phyloP scores from a whole-genome alignment of 306 rosid genomes.

The Vigna angularis region DNA sequence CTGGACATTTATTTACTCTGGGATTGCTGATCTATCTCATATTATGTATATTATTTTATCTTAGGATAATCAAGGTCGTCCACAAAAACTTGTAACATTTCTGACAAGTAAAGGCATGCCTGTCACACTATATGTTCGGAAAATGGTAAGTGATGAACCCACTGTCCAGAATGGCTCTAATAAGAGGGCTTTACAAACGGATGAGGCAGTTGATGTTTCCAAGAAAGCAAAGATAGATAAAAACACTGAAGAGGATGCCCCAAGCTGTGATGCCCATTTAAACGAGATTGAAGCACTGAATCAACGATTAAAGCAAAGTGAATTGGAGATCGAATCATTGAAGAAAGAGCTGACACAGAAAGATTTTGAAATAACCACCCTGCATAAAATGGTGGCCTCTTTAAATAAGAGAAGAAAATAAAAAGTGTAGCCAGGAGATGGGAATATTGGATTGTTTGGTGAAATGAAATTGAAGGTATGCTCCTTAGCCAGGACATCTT shows the following conservation, averaged over 20 bases:
- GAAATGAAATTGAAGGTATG: conserved; percentile 9
- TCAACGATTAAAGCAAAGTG: conserved; percentile 49
- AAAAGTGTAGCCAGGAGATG: background rate
- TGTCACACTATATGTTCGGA: conserved; percentile 57
- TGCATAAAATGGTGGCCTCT: conserved; percentile 51
- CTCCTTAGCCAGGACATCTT: background rate
- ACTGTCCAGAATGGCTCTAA: conserved; percentile 35
- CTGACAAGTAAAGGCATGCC: conserved; percentile 44
- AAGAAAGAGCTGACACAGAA: conserved; percentile 52
- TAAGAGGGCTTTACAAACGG: conserved; percentile 63
- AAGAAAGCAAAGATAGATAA: conserved; percentile 63
- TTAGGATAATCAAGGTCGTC: conserved; percentile 72
- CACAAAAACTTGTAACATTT: conserved; percentile 61
- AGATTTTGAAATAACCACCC: conserved; percentile 56
- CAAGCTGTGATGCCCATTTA: conserved; percentile 38
- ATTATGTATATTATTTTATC: conserved; percentile 27
- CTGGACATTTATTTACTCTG: conserved; percentile 6
- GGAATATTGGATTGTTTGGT: background rate
- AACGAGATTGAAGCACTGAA: conserved; percentile 55
- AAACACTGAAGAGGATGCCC: conserved; percentile 43
- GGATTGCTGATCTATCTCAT: conserved; percentile 13
- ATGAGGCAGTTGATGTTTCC: conserved; percentile 41
- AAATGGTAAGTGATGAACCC: conserved; percentile 47
- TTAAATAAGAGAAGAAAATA: background rate
- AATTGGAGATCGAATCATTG: conserved; percentile 55